Base-by-base conservation (phyloP, 2,329 filamentous ascomycete genomes). In the Didymella lethalis region DNA sequence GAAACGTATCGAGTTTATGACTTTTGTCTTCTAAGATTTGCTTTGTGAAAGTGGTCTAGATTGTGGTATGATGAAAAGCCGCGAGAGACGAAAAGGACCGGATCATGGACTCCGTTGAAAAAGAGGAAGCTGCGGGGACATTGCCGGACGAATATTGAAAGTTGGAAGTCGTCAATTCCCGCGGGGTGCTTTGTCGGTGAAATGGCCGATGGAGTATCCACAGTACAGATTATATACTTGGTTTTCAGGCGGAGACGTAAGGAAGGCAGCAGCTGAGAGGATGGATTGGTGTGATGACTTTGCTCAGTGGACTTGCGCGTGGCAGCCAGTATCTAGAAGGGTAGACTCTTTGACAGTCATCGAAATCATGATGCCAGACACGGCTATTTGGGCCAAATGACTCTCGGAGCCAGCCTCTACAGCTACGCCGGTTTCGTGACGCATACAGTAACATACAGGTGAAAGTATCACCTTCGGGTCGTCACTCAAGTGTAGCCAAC, bases 1-100 rank as follows among this genome's bases (percentile, higher is more conserved):
- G 52, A 45, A 45, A 54, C 51, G 44, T 41, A 38, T 54, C 51
- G 51, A 43, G 51, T 54, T 48, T 28, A 45, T n/a, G n/a, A 41
- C 41, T 26, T 32, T 16, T 8, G 4, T 25, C 1, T 25, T 32
- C 10, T 18, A n/a, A 32, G 49, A 52, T 52, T 31, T 36, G 29
- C 41, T 10, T 16, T 52, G 25, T 54, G n/a, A 25, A 14, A 7
- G 23, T 7, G 44, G 51, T 41, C 34, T 48, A 54, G 51, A 54
- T 25, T 48, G 25, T 48, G 51, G 51, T 48, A 34, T 34, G 51
- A 44, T 44, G 6, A n/a, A 8, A n/a, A 25, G 41, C 25, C 12
- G 26, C n/a, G 20, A 31, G 4, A 16, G 23, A 28, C 29, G 31
- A 29, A 29, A 45, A 53, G 41, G 29, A 32, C 20, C 49, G 49